phyloP scores from a whole-genome alignment of 106 monocot genomes.

The Platanthera guangdongensis region DNA sequence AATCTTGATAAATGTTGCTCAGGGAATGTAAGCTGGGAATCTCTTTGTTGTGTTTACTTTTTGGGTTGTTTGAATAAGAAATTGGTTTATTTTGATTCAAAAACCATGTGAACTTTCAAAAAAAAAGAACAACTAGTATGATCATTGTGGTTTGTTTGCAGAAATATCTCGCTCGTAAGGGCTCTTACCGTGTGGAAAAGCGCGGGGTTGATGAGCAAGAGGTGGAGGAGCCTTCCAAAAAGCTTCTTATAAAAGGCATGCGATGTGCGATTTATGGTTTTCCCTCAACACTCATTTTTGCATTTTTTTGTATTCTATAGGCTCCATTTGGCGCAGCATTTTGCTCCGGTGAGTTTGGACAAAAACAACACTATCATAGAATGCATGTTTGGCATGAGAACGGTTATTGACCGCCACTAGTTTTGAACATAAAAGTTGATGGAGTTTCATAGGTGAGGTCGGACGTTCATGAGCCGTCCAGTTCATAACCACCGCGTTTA shows the following conservation, averaged over 20 bases:
- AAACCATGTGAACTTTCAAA: not conserved
- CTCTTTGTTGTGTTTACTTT: not conserved
- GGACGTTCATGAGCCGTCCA: no score
- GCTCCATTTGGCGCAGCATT: no score
- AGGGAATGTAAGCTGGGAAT: not conserved
- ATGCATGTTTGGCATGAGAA: no score
- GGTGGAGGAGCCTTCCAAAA: slow-evolving; percentile 28
- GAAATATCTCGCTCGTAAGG: slow-evolving; percentile 83
- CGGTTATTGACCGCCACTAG: no score
- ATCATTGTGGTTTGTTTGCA: slow-evolving; percentile 10
- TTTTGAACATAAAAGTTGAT: no score
- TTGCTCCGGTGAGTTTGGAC: no score
- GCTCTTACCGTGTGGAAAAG: slow-evolving; percentile 62
- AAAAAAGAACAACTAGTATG: not conserved
- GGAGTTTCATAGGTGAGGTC: no score
- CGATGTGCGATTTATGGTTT: not conserved
- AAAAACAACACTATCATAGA: no score
- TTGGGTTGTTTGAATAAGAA: not conserved
- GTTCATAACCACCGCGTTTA: no score
- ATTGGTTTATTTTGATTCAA: not conserved
- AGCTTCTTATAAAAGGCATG: slow-evolving; percentile 65
- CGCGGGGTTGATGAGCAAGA: slow-evolving; percentile 17
- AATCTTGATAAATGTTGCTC: slow-evolving; percentile 57
- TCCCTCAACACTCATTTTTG: not conserved
- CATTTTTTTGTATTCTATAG: no score